Base-by-base conservation (phyloP, 2,329 filamentous ascomycete genomes). In the Thermothelomyces thermophilus region DNA sequence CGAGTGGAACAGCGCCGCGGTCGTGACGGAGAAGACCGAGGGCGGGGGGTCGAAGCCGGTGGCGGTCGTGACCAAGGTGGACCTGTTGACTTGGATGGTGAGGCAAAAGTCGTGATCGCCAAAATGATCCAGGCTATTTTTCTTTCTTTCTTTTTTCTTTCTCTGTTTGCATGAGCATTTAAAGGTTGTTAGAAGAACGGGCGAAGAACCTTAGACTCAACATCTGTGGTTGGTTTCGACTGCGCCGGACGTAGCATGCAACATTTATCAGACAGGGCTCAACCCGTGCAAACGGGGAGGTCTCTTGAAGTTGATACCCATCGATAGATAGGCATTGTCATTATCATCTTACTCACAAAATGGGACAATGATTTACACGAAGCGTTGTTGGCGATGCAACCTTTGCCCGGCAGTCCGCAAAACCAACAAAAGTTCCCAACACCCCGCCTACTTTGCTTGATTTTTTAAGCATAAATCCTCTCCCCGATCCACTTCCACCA, bases 1-100 rank as follows among this genome's bases (percentile, higher is more conserved):
- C 58, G 90, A 97, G 71, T 97, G 93, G 90, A 97, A 98, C 70
- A 93, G 87, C 59, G 91, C 93, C 0, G 93, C 93, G 0, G 83
- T 98, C 42, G 89, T 98, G 3, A 98, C 91, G 0, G 90, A 97
- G 67, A 77, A 80, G 59, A 72, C 73, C 11, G 70, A 70, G 35
- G 76, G 77, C 50, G 70, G 75, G 52, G 79, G 63, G n/a, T 67
- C 80, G 48, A 94, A 88, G 74, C 90, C 94, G 1, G 75, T 93
- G 43, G 93, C 89, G 7, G 82, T 98, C 8, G 90, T 94, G 7
- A 97, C 93, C 28, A 98, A 98, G 78, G 93, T 98, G 5, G 93
- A 98, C 70, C 69, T 98, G 61, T 70, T 98, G 62, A 90, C 84
- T 36, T 98, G 88, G 84, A 82, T 98, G 79, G 82, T 97, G 33